Percentiles rank a stretch among this genome's conserved stretches.
phyloP scores from a whole-genome alignment of 371 early-diverging fungal species.

The Ecytonucleospora hepatopenaei region DNA sequence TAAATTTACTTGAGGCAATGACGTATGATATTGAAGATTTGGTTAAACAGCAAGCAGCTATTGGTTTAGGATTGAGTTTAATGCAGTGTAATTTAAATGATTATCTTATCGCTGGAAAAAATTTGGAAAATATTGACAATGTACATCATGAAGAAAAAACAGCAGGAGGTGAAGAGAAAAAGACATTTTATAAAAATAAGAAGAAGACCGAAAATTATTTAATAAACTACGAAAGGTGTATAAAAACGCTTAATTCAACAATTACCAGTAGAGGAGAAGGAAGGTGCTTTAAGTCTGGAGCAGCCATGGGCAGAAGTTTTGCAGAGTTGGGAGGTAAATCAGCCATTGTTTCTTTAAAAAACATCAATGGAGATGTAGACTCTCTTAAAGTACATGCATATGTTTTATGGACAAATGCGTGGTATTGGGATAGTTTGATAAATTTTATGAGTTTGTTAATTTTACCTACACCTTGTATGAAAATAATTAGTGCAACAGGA shows the following conservation, averaged over 20 bases:
- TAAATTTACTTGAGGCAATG: slow-evolving; percentile 87
- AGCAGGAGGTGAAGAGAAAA: not conserved
- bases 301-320: slow-evolving; percentile 85
- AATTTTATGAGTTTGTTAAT: slow-evolving; percentile 37
- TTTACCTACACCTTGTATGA: slow-evolving; percentile 44
- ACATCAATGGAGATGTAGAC: slow-evolving; percentile 71
- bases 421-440: slow-evolving; percentile 93
- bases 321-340: slow-evolving; percentile 83
- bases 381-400: slow-evolving; percentile 85
- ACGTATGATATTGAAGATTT: slow-evolving; percentile 85
- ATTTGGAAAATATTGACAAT: too few relatives aligned
- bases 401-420: slow-evolving; percentile 88
- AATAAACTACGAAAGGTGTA: slow-evolving; percentile 55
- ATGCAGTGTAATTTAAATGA: slow-evolving; percentile 76
- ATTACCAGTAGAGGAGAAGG: slow-evolving; percentile 81
- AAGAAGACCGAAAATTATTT: not conserved
- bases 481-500: slow-evolving; percentile 2
- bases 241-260: slow-evolving; percentile 69
- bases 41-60: slow-evolving; percentile 90
- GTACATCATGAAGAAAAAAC: too few relatives aligned
- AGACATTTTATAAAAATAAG: slow-evolving; percentile 54
- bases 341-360: slow-evolving; percentile 74
- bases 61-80: slow-evolving; percentile 86
- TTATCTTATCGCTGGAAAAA: too few relatives aligned
- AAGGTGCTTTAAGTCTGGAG: slow-evolving; percentile 83